Evolutionary conservation across 768 basidiomycete species (phyloP).

Genomic region (Russula sp.): DNA sequence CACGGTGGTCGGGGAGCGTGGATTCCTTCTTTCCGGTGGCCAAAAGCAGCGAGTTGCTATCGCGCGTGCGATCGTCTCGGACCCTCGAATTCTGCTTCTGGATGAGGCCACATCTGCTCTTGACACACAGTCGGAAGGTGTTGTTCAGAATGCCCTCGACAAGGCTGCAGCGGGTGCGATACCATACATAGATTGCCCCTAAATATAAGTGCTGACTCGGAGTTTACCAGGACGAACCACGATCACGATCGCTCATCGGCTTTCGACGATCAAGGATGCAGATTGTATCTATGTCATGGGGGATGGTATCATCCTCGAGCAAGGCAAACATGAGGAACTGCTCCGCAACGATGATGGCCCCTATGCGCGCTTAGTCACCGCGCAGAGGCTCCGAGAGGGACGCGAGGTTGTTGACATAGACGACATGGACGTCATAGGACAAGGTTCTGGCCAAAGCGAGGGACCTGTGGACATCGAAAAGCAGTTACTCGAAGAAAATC

Average conservation of each 20-base stretch:
- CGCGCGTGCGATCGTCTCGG: constrained; percentile 45
- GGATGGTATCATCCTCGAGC: constrained; percentile 39
- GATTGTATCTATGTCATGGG: constrained; percentile 41
- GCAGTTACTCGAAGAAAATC: constrained; percentile 48
- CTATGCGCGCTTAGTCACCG: constrained; percentile 65
- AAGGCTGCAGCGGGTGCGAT: constrained; percentile 35
- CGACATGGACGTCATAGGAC: constrained; percentile 9
- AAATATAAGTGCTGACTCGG: background rate
- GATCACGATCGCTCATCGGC: constrained; percentile 32
- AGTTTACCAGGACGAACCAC: constrained; percentile 29
- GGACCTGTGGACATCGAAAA: constrained; percentile 41
- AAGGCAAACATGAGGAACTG: constrained; percentile 39
- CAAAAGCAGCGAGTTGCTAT: constrained; percentile 52
- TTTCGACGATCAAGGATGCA: constrained; percentile 38
- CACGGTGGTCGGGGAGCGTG: constrained; percentile 46
- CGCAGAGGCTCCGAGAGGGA: constrained; percentile 67
- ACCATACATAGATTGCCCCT: too few relatives aligned
- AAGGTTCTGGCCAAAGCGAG: constrained; percentile 1
- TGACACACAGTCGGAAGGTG: constrained; percentile 45
- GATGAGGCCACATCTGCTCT: constrained; percentile 49
- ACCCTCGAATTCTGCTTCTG: constrained; percentile 44
- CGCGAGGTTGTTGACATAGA: constrained; percentile 23
- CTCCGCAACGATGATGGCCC: constrained; percentile 45
- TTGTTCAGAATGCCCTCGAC: constrained; percentile 50
- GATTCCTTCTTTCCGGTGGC: constrained; percentile 45